Base-by-base conservation (phyloP, 1,284 basidiomycete species). In the Heterobasidion parviporum region DNA sequence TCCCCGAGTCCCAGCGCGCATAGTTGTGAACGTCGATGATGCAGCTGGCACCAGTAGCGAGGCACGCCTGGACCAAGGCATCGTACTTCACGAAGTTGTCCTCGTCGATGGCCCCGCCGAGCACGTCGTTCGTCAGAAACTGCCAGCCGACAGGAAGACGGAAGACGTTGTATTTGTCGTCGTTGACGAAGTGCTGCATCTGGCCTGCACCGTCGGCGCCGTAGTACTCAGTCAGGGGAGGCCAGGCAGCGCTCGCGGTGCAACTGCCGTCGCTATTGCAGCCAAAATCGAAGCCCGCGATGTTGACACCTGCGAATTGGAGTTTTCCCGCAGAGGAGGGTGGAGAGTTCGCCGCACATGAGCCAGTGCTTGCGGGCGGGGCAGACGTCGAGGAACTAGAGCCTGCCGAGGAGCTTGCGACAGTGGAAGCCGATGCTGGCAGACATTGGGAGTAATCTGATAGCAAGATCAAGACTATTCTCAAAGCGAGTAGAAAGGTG, bases 1-100 rank as follows among this genome's bases (percentile, higher is more conserved):
- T 79, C 75, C 66, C 62, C 33, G 70, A 70, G 47, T 80, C 70
- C 67, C 69, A 81, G 18, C 79, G 68, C n/a, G 79, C 80, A 51
- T 82, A 81, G 65, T 82, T 82, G 66, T 82, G 80, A 18, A 82
- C 66, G 62, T 85, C 82, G 38, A 85, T 71, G 62, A 80, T 78
- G 58, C 77, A 84, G 46, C 72, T 68, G 16, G 74, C 73, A 9
- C 76, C 74, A 0, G 72, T 65, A 9, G 61, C 61, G 54, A 77
- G 60, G 66, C 72, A 67, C 60, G 72, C 75, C 59, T 81, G 72
- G 12, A 85, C 81, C 45, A 79, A 71, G 50, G 68, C 70, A 58
- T 81, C 75, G 60, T 82, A 85, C 55, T 72, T 66, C 2, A 67
- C 64, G 57, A 83, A 74, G 62, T 78, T 80, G 6, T 66, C 68